Evolutionary conservation across 2,329 filamentous ascomycete species (phyloP).

Genomic region (Colletotrichum theobromicola): DNA sequence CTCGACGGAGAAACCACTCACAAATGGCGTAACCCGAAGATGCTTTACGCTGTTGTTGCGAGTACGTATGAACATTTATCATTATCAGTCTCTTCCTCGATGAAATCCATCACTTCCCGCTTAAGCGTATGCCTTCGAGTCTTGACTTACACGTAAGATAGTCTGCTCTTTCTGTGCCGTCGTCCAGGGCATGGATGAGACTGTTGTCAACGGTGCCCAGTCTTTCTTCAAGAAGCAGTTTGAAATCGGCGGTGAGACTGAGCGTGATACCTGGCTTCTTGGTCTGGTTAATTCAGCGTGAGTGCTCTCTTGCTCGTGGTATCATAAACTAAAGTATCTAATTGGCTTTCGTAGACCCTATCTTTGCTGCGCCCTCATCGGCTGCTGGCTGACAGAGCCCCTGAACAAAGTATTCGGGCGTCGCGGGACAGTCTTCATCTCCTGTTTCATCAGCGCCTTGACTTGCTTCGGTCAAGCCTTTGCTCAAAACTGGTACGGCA

Average conservation of each 20-base stretch:
- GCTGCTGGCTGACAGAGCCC: slow-evolving; percentile 77
- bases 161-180: slow-evolving; percentile 72
- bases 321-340: too few relatives aligned
- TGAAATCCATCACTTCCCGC: too few relatives aligned
- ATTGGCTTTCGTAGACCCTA: too few relatives aligned
- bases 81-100: too few relatives aligned
- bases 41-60: slow-evolving; percentile 69
- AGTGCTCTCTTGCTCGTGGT: too few relatives aligned
- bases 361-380: slow-evolving; percentile 70
- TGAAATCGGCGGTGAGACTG: slow-evolving; percentile 58
- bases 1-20: slow-evolving; percentile 67
- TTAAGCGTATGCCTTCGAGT: too few relatives aligned
- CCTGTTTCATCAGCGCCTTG: slow-evolving; percentile 64
- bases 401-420: slow-evolving; percentile 75
- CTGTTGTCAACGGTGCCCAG: slow-evolving; percentile 69
- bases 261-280: slow-evolving; percentile 59
- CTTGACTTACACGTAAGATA: not conserved
- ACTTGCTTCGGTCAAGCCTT: slow-evolving; percentile 58
- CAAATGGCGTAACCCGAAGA: slow-evolving; percentile 70
- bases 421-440: slow-evolving; percentile 73
- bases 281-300: slow-evolving; percentile 59
- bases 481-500: slow-evolving; percentile 60
- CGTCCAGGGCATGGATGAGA: slow-evolving; percentile 72
- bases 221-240: slow-evolving; percentile 48
- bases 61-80: slow-evolving; percentile 32